Percentiles rank a stretch among this genome's conserved stretches.
Conservation (phyloP, 768 basidiomycete genomes). For the Lactifluus piperatus region DNA sequence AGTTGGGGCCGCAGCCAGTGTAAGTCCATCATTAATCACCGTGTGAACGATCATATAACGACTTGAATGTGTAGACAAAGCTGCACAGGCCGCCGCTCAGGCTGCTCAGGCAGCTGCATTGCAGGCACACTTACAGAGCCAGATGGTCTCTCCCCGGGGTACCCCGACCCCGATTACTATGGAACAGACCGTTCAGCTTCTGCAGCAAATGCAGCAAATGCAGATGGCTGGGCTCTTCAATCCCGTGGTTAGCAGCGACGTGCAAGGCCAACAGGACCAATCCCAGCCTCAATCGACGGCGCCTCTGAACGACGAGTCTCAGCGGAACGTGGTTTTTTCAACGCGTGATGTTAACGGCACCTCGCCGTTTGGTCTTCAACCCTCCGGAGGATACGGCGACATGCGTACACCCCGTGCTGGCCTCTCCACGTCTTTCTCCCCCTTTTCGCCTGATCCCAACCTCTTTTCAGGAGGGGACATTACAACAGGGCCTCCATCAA, state of each 20-base stretch:
- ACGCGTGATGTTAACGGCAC: conserved; percentile 10
- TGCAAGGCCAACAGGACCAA: conserved; percentile 16
- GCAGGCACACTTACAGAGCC: conserved; percentile 37
- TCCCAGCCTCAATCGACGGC: conserved; percentile 22
- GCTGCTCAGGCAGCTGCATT: conserved; percentile 59
- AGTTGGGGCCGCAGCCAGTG: conserved; percentile 95
- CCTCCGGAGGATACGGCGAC: conserved; percentile 11
- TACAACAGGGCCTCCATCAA: conserved; percentile 30
- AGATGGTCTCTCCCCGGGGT: conserved; percentile 16
- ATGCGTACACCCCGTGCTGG: conserved; percentile 15
- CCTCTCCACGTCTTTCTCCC: conserved; percentile 42
- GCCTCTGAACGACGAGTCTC: conserved; percentile 12
- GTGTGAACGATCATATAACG: neutral
- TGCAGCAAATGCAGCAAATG: conserved; percentile 57
- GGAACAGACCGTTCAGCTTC: conserved; percentile 54
- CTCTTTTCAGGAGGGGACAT: conserved; percentile 30
- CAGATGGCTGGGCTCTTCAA: conserved; percentile 34
- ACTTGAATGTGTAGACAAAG: conserved; percentile 53
- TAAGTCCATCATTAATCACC: conserved; percentile 30
- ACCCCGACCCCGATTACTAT: conserved; percentile 33
- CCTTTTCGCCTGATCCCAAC: conserved; percentile 74
- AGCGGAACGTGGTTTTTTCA: conserved; percentile 13
- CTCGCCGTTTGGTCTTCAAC: conserved; percentile 14
- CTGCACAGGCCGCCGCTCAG: conserved; percentile 83
- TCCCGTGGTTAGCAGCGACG: conserved; percentile 17